Percentiles rank a stretch among this genome's conserved stretches.
phyloP scores from a whole-genome alignment of 1,139 yeast genomes.

The Suhomyces terraborum region DNA sequence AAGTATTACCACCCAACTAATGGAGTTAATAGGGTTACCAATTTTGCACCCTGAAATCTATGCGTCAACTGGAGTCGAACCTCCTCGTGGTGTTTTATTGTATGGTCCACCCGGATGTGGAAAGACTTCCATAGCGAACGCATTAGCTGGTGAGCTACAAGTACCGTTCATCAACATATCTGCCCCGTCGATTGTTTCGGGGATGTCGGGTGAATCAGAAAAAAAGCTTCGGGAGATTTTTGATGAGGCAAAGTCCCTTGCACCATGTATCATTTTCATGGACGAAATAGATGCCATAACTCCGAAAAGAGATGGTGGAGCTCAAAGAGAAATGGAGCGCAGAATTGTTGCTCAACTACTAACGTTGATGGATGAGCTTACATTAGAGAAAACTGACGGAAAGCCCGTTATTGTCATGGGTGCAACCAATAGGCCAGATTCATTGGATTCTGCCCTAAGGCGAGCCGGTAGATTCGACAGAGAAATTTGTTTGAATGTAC shows the following conservation, averaged over 20 bases:
- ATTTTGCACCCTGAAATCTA: constrained; percentile 92
- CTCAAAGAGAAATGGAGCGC: constrained; percentile 97
- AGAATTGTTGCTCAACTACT: constrained; percentile 93
- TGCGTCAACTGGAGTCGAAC: constrained; percentile 84
- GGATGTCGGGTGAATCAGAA: constrained; percentile 99
- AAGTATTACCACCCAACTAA: constrained; percentile 74
- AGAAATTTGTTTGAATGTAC: constrained; percentile 74
- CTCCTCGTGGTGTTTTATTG: constrained; percentile 91
- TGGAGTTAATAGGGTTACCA: constrained; percentile 91
- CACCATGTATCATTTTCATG: constrained; percentile 90
- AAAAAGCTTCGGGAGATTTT: constrained; percentile 89
- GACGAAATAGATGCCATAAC: constrained; percentile 99
- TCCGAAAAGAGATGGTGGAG: constrained; percentile 94
- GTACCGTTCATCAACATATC: constrained; percentile 90
- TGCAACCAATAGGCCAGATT: constrained; percentile 53
- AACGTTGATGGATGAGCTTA: constrained; percentile 90
- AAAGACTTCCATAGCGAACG: constrained; percentile 93
- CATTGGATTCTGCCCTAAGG: constrained; percentile 50
- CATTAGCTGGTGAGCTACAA: constrained; percentile 90
- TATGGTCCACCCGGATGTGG: constrained; percentile 99
- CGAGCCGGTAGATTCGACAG: constrained; percentile 54
- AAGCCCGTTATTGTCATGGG: constrained; percentile 73
- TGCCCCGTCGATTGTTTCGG: constrained; percentile 96
- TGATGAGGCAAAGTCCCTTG: constrained; percentile 86
- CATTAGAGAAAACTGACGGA: constrained; percentile 85